phyloP scores from a whole-genome alignment of 768 basidiomycete genomes.

The Rhizopogon vinicolor region DNA sequence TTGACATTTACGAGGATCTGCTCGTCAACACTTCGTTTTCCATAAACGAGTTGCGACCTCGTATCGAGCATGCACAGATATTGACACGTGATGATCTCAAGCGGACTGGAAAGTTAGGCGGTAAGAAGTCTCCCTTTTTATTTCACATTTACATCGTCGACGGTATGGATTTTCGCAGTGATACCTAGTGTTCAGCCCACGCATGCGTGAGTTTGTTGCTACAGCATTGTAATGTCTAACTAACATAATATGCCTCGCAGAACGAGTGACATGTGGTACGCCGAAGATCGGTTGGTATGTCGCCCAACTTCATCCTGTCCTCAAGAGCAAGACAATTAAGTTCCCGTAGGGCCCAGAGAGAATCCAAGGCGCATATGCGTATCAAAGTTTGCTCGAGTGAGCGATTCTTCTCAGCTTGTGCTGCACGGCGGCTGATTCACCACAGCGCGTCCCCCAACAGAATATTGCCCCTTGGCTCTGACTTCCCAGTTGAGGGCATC shows the following conservation, averaged over 20 bases:
- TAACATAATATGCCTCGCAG: constrained; percentile 29
- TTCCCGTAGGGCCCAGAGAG: constrained; percentile 66
- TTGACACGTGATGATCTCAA: constrained; percentile 65
- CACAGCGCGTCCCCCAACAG: constrained; percentile 47
- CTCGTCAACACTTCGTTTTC: constrained; percentile 26
- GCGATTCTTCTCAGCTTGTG: constrained; percentile 13
- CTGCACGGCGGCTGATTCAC: neutral
- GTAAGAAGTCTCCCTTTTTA: constrained; percentile 34
- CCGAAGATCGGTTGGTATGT: constrained; percentile 68
- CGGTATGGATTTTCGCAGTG: constrained; percentile 40
- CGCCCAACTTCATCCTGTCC: constrained; percentile 5
- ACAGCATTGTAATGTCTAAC: neutral
- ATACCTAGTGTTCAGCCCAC: constrained; percentile 92
- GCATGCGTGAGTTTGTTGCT: constrained; percentile 58
- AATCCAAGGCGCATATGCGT: constrained; percentile 88
- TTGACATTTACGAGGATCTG: constrained; percentile 78
- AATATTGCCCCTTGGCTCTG: constrained; percentile 79
- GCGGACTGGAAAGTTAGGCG: constrained; percentile 67
- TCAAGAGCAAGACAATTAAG: neutral
- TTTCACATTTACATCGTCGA: neutral
- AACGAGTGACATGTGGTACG: constrained; percentile 91
- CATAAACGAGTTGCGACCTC: constrained; percentile 43
- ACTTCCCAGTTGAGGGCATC: constrained; percentile 91
- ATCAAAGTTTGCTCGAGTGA: constrained; percentile 70
- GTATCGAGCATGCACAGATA: constrained; percentile 94